These are phyloP conservation scores for Esteya vermicola DNA, from an alignment of 2,329 filamentous ascomycete genomes.

Conservation along the genomic window DNA sequence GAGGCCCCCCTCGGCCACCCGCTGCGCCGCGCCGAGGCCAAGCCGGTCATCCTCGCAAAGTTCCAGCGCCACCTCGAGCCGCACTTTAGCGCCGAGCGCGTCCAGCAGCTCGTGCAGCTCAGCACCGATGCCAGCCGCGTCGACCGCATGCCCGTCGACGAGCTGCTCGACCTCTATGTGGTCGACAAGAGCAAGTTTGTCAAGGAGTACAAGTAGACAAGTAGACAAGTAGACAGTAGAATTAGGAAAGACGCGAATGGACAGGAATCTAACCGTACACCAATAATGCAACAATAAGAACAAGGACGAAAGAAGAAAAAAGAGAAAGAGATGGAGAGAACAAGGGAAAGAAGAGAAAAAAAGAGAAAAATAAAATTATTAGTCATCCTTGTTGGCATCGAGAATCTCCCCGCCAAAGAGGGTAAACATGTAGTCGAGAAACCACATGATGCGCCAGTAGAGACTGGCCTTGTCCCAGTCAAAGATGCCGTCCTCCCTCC, in stretches of 20 bases:
- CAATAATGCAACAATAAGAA: no score
- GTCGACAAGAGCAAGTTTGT: slow-evolving; percentile 47
- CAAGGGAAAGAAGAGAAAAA: background rate
- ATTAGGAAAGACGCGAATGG: no score
- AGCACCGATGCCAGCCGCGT: slow-evolving; percentile 62
- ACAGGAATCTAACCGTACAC: no score
- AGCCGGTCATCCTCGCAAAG: slow-evolving; percentile 92
- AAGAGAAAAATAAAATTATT: no score
- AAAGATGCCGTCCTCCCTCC: slow-evolving; percentile 59
- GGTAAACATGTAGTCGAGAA: slow-evolving; percentile 42
- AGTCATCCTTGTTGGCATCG: slow-evolving; percentile 45
- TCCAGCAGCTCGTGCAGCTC: slow-evolving; percentile 70
- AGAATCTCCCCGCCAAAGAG: slow-evolving; percentile 46
- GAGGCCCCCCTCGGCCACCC: slow-evolving; percentile 92
- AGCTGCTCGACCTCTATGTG: slow-evolving; percentile 79
- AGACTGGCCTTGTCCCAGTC: slow-evolving; percentile 57
- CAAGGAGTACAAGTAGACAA: slow-evolving; percentile 9
- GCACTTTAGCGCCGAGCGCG: slow-evolving; percentile 63
- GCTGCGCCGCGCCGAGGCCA: slow-evolving; percentile 83
- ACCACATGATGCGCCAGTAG: slow-evolving; percentile 55
- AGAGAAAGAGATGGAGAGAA: no score
- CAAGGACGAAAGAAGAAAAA: no score
- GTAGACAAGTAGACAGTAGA: no score
- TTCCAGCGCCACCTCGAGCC: slow-evolving; percentile 83
- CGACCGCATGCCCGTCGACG: slow-evolving; percentile 71